Base-by-base conservation (phyloP, 805 yeast species). In the Pichia heedii region DNA sequence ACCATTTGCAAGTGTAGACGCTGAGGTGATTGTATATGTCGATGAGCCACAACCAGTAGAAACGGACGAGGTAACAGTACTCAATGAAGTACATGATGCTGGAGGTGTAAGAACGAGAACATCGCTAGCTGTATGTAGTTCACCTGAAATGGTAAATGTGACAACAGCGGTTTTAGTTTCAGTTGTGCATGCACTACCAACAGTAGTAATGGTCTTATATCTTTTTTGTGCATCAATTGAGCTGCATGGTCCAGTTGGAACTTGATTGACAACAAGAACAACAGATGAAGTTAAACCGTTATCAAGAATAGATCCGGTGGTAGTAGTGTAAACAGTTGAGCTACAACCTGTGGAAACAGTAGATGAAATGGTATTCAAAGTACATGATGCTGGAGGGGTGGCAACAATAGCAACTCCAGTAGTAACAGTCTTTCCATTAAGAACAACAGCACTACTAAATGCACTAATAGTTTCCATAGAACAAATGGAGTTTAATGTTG, bases 31-130 rank as follows among this genome's bases (percentile, higher is more conserved):
- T 1, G 40, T 29, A 20, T 34, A 34, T 1, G 44, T 41, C 10
- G 40, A 36, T 19, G 44, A 34, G 12, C 36, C 37, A 37, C 44
- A 37, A 16, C 24, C 24, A 32, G 36, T 30, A 15, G 43, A 35
- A n/a, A 20, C 30, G 13, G 24, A 30, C 3, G 30, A 21, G 19
- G 12, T n/a, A 11, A 22, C 20, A 20, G 39, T 29, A 5, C 10
- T n/a, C 3, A 34, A 35, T 22, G 34, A 18, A 11, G 13, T 32
- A 29, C 35, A 33, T 27, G 42, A 32, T 24, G 26, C 24, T 16
- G 39, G 24, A 11, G 39, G 35, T 21, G 29, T 13, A 10, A 19
- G 10, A 38, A 22, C 7, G 11, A 24, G 8, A 8, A 24, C 24
- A 12, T 21, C 16, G 29, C 39, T 35, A 22, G 22, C 27, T 11